Percentiles rank a stretch among this genome's conserved stretches.
phyloP scores from a whole-genome alignment of 306 rosid species.

The Vigna trinervia region DNA sequence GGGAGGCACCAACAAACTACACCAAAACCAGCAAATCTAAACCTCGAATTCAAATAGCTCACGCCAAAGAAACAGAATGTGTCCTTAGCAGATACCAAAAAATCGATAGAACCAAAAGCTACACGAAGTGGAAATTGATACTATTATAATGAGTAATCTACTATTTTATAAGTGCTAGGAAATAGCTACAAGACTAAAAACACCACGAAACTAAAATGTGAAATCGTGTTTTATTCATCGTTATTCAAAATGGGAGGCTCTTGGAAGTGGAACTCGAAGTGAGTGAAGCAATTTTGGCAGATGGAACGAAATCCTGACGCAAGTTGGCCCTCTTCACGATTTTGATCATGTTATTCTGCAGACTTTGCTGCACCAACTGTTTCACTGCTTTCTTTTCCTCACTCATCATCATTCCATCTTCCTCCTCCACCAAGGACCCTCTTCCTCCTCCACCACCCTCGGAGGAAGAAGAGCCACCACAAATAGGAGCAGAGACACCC shows the following conservation, averaged over 20 bases:
- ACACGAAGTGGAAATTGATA: not conserved
- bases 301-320: constrained; percentile 87
- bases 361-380: constrained; percentile 89
- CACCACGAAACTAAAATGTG: constrained; percentile 45
- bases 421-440: constrained; percentile 61
- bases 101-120: constrained; percentile 31
- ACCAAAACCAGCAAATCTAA: not conserved
- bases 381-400: constrained; percentile 96
- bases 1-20: constrained; percentile 12
- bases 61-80: constrained; percentile 32
- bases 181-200: constrained; percentile 44
- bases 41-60: constrained; percentile 7
- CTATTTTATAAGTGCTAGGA: constrained; percentile 41
- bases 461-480: constrained; percentile 62
- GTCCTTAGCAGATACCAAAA: constrained; percentile 5
- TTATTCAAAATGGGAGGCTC: constrained; percentile 86
- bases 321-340: constrained; percentile 93
- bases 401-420: constrained; percentile 70
- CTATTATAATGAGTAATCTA: constrained; percentile 31
- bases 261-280: constrained; percentile 84
- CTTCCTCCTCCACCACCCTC: constrained; percentile 51
- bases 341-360: constrained; percentile 91
- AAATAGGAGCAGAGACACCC: constrained; percentile 83
- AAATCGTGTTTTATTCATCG: constrained; percentile 1
- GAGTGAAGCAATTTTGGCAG: constrained; percentile 74